Evolutionary conservation across 164 flowering plant genomes (phyloP).

Genomic region (Sedum album): DNA sequence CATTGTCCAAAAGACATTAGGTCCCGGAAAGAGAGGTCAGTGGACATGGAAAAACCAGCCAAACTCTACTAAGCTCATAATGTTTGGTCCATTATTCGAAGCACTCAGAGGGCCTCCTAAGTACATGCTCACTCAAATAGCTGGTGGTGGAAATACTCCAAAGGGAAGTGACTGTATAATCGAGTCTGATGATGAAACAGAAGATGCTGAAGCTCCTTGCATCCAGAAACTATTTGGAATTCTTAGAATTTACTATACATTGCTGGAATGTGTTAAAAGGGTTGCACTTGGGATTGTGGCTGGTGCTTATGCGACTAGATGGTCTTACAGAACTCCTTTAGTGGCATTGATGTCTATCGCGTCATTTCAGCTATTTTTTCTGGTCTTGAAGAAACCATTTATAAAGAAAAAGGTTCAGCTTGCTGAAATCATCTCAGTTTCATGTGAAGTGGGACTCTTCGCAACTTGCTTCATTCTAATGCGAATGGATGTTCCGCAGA

Average conservation of each 20-base stretch:
- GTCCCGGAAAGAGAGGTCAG: constrained; percentile 95
- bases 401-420: constrained; percentile 84
- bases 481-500: constrained; percentile 29
- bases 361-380: constrained; percentile 81
- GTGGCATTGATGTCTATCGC: constrained; percentile 46
- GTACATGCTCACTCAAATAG: constrained; percentile 85
- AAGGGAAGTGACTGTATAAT: constrained; percentile 49
- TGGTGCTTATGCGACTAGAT: constrained; percentile 35
- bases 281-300: constrained; percentile 57
- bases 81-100: constrained; percentile 74
- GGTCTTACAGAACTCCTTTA: constrained; percentile 46
- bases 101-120: constrained; percentile 94
- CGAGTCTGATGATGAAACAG: constrained; percentile 93
- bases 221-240: constrained; percentile 84
- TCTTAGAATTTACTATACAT: constrained; percentile 69
- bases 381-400: constrained; percentile 87
- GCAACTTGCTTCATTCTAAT: constrained; percentile 40
- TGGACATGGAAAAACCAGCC: constrained; percentile 84
- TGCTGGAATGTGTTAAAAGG: constrained; percentile 56
- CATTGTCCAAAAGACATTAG: constrained; percentile 64
- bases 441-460: constrained; percentile 52
- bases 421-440: constrained; percentile 67
- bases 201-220: constrained; percentile 96
- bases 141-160: constrained; percentile 31
- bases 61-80: constrained; percentile 33